A percentile compares a stretch with the other conserved stretches of the same genome.
phyloP scores from a whole-genome alignment of 345 rosid species.

The Euphorbia pulcherrima region DNA sequence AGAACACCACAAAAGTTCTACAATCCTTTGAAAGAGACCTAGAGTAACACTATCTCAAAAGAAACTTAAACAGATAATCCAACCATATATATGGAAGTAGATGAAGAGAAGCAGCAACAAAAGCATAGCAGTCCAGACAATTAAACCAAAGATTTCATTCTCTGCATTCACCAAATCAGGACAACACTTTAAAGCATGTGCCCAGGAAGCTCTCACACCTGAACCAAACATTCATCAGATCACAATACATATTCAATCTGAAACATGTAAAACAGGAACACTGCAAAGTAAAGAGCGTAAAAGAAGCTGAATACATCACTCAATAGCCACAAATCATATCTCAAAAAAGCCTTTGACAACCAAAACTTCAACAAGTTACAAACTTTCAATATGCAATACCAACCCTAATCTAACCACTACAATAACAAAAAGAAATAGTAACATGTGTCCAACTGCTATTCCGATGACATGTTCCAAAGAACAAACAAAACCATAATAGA shows the following conservation, averaged over 20 bases:
- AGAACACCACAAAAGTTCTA: conserved; percentile 16
- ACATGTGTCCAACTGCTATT: not conserved
- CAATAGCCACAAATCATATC: not conserved
- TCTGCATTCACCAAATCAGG: conserved; percentile 34
- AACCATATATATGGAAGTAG: conserved; percentile 25
- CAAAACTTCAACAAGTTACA: not conserved
- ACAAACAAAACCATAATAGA: not conserved
- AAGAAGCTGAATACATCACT: not conserved
- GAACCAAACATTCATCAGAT: conserved; percentile 32
- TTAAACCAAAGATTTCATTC: conserved; percentile 33
- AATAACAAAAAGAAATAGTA: not conserved
- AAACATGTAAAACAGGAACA: conserved; percentile 12
- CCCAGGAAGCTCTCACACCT: conserved; percentile 40
- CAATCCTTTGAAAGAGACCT: conserved; percentile 13
- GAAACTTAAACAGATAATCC: conserved; percentile 21
- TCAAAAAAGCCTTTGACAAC: not conserved
- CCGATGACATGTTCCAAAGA: not conserved
- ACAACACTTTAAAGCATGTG: conserved; percentile 35
- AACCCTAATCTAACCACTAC: not conserved
- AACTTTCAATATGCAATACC: not conserved
- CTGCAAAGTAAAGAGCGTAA: conserved; percentile 1
- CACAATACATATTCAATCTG: conserved; percentile 16
- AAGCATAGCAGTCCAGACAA: conserved; percentile 39
- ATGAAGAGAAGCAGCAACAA: conserved; percentile 38
- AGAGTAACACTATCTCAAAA: conserved; percentile 14